These are phyloP conservation scores for Limtongozyma cylindracea DNA, from an alignment of 805 yeast genomes.

Conservation along the genomic window DNA sequence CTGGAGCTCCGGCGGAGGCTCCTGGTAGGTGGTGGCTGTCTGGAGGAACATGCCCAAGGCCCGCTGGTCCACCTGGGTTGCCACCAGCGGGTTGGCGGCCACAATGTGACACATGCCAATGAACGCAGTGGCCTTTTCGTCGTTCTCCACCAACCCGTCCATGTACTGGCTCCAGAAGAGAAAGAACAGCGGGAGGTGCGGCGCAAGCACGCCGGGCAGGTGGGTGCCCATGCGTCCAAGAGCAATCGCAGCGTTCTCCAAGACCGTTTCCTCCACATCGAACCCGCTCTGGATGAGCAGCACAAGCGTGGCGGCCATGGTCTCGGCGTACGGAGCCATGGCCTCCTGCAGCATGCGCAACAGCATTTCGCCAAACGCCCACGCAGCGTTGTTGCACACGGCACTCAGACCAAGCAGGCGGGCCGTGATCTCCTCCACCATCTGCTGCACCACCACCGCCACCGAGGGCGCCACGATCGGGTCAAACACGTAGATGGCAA, in stretches of 20 bases:
- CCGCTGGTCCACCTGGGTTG: slow-evolving; percentile 23
- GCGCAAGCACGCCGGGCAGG: slow-evolving; percentile 21
- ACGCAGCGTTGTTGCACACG: slow-evolving; percentile 78
- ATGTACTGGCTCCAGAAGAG: slow-evolving; percentile 50
- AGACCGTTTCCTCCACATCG: slow-evolving; percentile 32
- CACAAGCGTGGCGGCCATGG: slow-evolving; percentile 25
- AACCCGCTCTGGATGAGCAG: slow-evolving; percentile 30
- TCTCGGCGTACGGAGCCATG: slow-evolving; percentile 23
- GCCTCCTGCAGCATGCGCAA: slow-evolving; percentile 20
- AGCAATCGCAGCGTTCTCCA: slow-evolving; percentile 78
- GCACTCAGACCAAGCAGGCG: slow-evolving; percentile 20
- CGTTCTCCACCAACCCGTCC: slow-evolving; percentile 44
- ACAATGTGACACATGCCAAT: slow-evolving; percentile 60
- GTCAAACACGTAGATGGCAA: slow-evolving; percentile 34
- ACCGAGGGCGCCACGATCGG: slow-evolving; percentile 19
- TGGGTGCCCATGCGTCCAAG: slow-evolving; percentile 70
- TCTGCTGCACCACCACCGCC: slow-evolving; percentile 29
- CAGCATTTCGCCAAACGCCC: slow-evolving; percentile 82
- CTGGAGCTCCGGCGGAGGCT: too few relatives aligned
- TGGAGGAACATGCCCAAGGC: slow-evolving; percentile 18
- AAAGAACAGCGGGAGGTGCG: slow-evolving; percentile 30
- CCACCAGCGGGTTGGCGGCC: slow-evolving; percentile 40
- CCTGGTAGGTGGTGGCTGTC: slow-evolving; percentile 17
- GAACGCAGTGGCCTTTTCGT: slow-evolving; percentile 74
- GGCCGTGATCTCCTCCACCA: slow-evolving; percentile 41